phyloP scores from a whole-genome alignment of 2,329 filamentous ascomycete species.

The Fusarium armeniacum region DNA sequence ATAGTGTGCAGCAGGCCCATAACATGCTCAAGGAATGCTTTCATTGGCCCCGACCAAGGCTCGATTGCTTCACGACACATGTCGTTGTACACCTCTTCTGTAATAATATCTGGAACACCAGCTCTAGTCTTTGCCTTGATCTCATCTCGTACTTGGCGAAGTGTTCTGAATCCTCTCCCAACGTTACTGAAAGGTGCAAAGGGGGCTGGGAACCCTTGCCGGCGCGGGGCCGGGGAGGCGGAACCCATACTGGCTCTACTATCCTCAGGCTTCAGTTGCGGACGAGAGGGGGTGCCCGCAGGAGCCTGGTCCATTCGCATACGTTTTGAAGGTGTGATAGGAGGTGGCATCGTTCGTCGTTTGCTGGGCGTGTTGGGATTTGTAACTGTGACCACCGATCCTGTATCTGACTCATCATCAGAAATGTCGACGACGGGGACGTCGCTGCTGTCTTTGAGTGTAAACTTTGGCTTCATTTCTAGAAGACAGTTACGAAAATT shows the following conservation, averaged over 20 bases:
- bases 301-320: slow-evolving; percentile 43
- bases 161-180: slow-evolving; percentile 60
- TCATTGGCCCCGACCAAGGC: slow-evolving; percentile 70
- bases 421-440: slow-evolving; percentile 57
- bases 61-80: slow-evolving; percentile 69
- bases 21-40: slow-evolving; percentile 63
- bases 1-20: slow-evolving; percentile 63
- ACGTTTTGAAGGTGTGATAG: slow-evolving; percentile 55
- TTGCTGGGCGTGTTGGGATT: slow-evolving; percentile 51
- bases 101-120: slow-evolving; percentile 70
- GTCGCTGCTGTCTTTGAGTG: slow-evolving; percentile 58
- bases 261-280: slow-evolving; percentile 58
- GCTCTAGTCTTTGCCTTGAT: slow-evolving; percentile 68
- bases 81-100: slow-evolving; percentile 71
- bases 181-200: slow-evolving; percentile 59
- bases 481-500: slow-evolving; percentile 65
- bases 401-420: slow-evolving; percentile 57
- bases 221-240: slow-evolving; percentile 28
- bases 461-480: slow-evolving; percentile 62
- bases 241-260: slow-evolving; percentile 45
- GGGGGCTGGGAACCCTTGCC: slow-evolving; percentile 50
- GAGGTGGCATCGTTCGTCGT: slow-evolving; percentile 48
- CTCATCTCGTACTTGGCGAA: slow-evolving; percentile 66
- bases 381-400: slow-evolving; percentile 40
- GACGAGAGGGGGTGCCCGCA: slow-evolving; percentile 26